These are phyloP conservation scores for Calonectria leucothoes DNA, from an alignment of 2,329 filamentous ascomycete genomes.

Conservation along the genomic window DNA sequence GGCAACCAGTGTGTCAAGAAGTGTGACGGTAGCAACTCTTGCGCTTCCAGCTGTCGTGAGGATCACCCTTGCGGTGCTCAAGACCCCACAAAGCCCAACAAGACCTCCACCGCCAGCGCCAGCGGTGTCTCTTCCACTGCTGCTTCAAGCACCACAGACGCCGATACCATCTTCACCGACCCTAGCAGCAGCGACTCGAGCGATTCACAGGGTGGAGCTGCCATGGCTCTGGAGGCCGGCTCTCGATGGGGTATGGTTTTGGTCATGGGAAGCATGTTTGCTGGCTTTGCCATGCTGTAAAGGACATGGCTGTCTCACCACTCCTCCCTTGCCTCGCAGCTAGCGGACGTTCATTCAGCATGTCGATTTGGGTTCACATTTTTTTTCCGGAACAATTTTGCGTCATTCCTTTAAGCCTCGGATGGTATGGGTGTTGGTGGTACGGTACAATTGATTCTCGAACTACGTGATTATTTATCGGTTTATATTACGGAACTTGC, in stretches of 20 bases:
- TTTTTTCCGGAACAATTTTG: constrained; percentile 30
- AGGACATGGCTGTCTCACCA: not conserved
- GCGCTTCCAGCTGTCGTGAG: constrained; percentile 69
- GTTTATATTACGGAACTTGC: constrained; percentile 3
- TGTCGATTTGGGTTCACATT: constrained; percentile 28
- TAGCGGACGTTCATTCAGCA: not conserved
- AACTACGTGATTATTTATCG: constrained; percentile 25
- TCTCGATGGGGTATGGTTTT: constrained; percentile 52
- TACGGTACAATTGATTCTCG: constrained; percentile 29
- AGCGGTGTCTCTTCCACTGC: constrained; percentile 53
- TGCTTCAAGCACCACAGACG: constrained; percentile 43
- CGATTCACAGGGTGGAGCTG: constrained; percentile 42
- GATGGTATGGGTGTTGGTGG: constrained; percentile 42
- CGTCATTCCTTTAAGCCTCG: constrained; percentile 40
- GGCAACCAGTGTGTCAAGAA: constrained; percentile 73
- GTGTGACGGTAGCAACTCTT: constrained; percentile 68
- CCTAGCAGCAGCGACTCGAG: constrained; percentile 19
- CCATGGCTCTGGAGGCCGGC: constrained; percentile 47
- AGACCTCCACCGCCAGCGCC: constrained; percentile 52
- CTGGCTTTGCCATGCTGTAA: constrained; percentile 55
- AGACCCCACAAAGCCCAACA: constrained; percentile 70
- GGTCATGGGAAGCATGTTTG: constrained; percentile 52
- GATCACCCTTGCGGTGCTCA: constrained; percentile 80
- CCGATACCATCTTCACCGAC: constrained; percentile 50
- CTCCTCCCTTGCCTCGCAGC: not conserved